These are phyloP conservation scores for Populus euphratica DNA, from an alignment of 345 rosid genomes.

Conservation along the genomic window DNA sequence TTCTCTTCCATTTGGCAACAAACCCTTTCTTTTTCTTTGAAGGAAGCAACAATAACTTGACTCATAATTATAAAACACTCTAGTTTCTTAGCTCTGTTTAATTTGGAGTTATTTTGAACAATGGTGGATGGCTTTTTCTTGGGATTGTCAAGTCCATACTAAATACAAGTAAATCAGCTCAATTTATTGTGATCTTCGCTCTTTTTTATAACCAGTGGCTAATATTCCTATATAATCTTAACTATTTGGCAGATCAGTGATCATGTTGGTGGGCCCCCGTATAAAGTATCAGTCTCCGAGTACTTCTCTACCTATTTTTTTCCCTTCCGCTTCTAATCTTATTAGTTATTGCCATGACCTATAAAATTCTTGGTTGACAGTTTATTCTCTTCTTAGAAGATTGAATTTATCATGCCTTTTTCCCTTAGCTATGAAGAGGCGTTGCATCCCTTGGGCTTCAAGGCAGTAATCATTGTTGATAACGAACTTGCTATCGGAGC, in stretches of 20 bases:
- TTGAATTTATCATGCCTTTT: constrained; percentile 9
- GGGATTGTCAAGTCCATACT: not conserved
- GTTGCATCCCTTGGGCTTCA: constrained; percentile 62
- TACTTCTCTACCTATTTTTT: constrained; percentile 23
- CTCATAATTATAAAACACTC: too few relatives aligned
- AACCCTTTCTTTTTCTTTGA: not conserved
- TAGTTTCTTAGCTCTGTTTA: too few relatives aligned
- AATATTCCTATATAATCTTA: not conserved
- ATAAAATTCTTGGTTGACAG: not conserved
- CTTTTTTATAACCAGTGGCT: not conserved
- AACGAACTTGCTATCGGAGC: constrained; percentile 58
- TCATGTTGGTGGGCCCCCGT: constrained; percentile 82
- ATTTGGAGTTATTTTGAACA: not conserved
- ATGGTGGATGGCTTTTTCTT: not conserved
- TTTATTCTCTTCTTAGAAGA: not conserved
- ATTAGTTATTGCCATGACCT: constrained; percentile 2
- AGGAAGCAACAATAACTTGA: too few relatives aligned
- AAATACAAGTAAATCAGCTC: not conserved
- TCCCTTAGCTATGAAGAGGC: constrained; percentile 66
- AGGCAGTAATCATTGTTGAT: constrained; percentile 55
- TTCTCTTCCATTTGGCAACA: too few relatives aligned
- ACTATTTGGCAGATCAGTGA: constrained; percentile 54
- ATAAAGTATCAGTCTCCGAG: constrained; percentile 75
- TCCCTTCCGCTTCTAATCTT: not conserved
- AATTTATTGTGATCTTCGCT: too few relatives aligned